Evolutionary conservation across 352 stramenopile species (phyloP), one percentile per base, ranked within the genome.

Genomic region (Globisporangium carolinianum): DNA sequence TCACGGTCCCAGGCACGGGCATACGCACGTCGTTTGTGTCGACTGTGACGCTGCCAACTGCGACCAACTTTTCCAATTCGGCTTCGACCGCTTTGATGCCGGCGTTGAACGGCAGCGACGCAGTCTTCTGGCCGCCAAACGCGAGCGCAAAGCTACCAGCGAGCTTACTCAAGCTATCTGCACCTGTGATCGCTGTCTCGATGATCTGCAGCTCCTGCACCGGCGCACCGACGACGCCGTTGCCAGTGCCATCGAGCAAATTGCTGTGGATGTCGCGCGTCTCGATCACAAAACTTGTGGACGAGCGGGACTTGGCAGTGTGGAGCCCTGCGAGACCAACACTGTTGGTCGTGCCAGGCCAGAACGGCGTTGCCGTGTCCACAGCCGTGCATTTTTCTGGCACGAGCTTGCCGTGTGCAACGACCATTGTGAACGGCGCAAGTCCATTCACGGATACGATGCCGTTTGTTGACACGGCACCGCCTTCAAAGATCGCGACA

Each of bases 191-290:
- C 47, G 64, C 72, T 1, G 79, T 95, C 67, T 98, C 86, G 15
- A 98, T 69, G 32, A 98, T 91, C 65, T 98, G 94, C 7, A 97
- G 57, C 66, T 98, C 96, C 24, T 76, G 58, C 5, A 84, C 53
- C 1, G 94, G 91, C 0, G 67, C 68, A 0, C 75, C 76, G 5
- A 68, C 65, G 4, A 68, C 55, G 14, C 76, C 79, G 41, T 79
- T 79, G n/a, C 83, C 78, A 4, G 76, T 90, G 0, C 87, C 93
- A 53, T 96, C 72, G 5, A 98, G 75, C 39, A 91, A 61, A 67
- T 98, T 98, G 35, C 75, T 84, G 59, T 97, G 91, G 0, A 78
- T 58, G 60, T 98, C 95, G 5, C 91, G 76, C 15, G 89, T 84
- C 67, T 98, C 90, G 61, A 98, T 97, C 18, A 90, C 70, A 58